Conservation (phyloP, 2,329 filamentous ascomycete genomes). For the Pseudogymnoascus sp. region DNA sequence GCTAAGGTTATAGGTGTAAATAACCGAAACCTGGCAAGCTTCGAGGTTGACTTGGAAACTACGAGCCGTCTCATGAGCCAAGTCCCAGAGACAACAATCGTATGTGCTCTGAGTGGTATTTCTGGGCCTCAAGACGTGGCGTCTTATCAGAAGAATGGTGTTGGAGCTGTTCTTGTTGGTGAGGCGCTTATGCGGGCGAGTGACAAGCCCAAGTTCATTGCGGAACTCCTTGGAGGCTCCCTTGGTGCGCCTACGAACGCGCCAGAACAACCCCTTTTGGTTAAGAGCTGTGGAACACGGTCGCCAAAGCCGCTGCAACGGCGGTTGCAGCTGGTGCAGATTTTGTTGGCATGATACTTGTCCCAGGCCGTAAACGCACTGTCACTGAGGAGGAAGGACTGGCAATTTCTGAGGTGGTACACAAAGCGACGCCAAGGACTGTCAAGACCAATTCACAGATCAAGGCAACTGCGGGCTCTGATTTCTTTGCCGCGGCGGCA, state of each 20-base stretch:
- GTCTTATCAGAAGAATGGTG: constrained; percentile 79
- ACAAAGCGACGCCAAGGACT: constrained; percentile 30
- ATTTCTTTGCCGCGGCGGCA: constrained; percentile 63
- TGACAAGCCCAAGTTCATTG: constrained; percentile 76
- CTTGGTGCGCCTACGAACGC: constrained; percentile 25
- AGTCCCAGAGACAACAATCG: constrained; percentile 77
- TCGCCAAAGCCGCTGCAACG: constrained; percentile 71
- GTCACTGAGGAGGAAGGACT: constrained; percentile 73
- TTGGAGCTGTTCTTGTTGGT: constrained; percentile 88
- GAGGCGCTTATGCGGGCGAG: constrained; percentile 92
- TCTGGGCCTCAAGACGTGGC: constrained; percentile 81
- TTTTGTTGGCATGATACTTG: constrained; percentile 87
- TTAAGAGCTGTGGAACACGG: constrained; percentile 94
- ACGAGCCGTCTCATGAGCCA: constrained; percentile 82
- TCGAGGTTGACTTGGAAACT: constrained; percentile 91
- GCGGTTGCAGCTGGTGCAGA: constrained; percentile 86
- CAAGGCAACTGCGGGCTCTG: constrained; percentile 33
- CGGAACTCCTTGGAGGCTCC: constrained; percentile 64
- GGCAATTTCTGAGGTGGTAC: constrained; percentile 74
- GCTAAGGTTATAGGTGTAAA: constrained; percentile 94
- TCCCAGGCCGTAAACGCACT: constrained; percentile 71
- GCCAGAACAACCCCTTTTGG: constrained; percentile 48
- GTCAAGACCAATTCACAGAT: constrained; percentile 12
- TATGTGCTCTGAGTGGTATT: constrained; percentile 93
- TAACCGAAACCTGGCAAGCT: constrained; percentile 92